phyloP scores from a whole-genome alignment of 495 filamentous ascomycete genomes.

The Talaromyces stipitatus region DNA sequence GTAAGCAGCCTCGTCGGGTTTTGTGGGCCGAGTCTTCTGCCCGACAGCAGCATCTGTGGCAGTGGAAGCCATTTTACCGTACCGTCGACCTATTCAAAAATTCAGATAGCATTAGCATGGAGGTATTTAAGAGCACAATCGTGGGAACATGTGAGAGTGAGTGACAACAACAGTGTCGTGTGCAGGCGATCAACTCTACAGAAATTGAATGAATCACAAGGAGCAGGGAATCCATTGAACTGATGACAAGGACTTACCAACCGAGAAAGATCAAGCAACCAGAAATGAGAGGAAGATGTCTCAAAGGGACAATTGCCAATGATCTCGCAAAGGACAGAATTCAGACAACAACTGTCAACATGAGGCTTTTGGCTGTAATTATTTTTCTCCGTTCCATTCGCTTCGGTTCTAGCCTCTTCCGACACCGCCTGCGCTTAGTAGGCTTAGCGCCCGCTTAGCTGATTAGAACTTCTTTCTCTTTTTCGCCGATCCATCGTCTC shows the following conservation, averaged over 20 bases:
- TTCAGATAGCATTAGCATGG: neutral
- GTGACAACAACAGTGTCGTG: neutral
- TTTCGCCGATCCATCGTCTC: neutral
- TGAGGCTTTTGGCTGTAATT: neutral
- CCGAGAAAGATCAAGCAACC: neutral
- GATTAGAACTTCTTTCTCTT: conserved; percentile 6
- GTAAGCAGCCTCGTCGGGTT: conserved; percentile 46
- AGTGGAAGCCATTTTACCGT: conserved; percentile 4
- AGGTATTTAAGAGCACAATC: too few species aligned
- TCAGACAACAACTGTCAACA: neutral
- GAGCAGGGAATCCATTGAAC: neutral
- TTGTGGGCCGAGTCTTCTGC: conserved; percentile 41
- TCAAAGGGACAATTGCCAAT: neutral
- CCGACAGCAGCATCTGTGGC: conserved; percentile 20
- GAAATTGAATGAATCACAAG: neutral
- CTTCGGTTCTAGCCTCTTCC: conserved; percentile 5
- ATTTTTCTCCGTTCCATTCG: neutral
- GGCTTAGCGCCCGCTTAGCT: conserved; percentile 1
- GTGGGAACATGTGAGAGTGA: too few species aligned
- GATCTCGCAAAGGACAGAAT: neutral
- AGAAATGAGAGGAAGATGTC: neutral
- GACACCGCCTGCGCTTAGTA: neutral
- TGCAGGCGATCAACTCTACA: neutral
- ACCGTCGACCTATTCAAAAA: neutral
- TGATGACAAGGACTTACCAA: neutral